These are phyloP conservation scores for Fusarium bactridioides DNA, from an alignment of 2,329 filamentous ascomycete species.

Conservation along the genomic window DNA sequence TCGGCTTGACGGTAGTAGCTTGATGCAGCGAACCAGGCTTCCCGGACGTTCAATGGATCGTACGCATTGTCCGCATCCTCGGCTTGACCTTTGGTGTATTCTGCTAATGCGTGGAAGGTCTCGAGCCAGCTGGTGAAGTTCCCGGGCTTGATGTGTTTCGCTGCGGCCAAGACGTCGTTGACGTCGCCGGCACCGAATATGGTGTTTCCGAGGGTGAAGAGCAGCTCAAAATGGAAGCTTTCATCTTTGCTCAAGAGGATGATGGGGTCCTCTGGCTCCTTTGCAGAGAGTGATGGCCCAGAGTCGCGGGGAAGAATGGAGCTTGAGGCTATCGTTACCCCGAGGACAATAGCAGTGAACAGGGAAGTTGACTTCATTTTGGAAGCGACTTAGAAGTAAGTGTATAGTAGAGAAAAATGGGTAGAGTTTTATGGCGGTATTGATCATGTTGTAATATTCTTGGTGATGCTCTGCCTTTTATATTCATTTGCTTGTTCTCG, in stretches of 20 bases:
- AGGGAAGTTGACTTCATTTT: not conserved
- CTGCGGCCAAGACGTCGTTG: not conserved
- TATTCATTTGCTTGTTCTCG: not conserved
- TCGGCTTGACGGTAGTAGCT: not conserved
- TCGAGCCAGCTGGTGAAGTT: not conserved
- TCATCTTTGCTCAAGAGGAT: not conserved
- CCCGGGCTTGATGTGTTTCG: not conserved
- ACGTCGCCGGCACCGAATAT: not conserved
- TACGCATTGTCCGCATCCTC: not conserved
- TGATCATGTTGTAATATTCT: not conserved
- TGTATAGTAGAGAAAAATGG: not conserved
- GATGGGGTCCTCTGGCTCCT: not conserved
- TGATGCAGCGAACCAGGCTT: not conserved
- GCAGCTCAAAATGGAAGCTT: not conserved
- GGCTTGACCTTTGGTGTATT: not conserved
- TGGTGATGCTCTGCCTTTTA: not conserved
- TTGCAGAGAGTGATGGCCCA: rapidly evolving
- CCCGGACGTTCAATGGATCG: not conserved
- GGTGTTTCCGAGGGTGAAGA: not conserved
- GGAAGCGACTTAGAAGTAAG: rapidly evolving
- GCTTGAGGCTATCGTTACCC: not conserved
- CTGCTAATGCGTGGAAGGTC: not conserved
- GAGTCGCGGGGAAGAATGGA: not conserved
- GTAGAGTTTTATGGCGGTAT: rapidly evolving
- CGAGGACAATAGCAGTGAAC: not conserved